phyloP scores from a whole-genome alignment of 2,329 filamentous ascomycete genomes.

The Rhynchosporium secalis region DNA sequence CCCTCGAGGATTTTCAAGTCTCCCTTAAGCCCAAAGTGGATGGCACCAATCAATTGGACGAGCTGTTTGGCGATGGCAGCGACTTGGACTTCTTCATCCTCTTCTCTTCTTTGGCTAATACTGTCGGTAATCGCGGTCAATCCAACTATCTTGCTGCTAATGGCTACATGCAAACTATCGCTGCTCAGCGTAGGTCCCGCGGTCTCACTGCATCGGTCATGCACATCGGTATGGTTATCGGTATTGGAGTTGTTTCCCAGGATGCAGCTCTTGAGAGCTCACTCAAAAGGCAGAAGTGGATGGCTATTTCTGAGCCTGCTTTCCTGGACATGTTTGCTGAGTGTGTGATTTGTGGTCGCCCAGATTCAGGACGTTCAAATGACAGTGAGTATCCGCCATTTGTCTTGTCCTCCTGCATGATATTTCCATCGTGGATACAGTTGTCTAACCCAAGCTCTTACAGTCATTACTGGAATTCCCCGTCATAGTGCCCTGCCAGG shows the following conservation, averaged over 20 bases:
- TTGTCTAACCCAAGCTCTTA: background rate
- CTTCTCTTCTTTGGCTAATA: constrained; percentile 39
- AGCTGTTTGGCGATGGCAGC: constrained; percentile 34
- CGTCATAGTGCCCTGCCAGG: constrained; percentile 18
- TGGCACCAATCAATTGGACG: constrained; percentile 40
- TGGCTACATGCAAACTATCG: constrained; percentile 39
- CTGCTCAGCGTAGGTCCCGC: constrained; percentile 42
- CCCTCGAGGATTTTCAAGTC: constrained; percentile 31
- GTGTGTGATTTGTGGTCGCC: constrained; percentile 18
- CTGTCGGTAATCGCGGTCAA: constrained; percentile 43
- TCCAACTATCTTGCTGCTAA: constrained; percentile 50
- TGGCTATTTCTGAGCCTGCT: constrained; percentile 22
- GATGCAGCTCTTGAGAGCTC: constrained; percentile 20
- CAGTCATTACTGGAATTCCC: constrained; percentile 19
- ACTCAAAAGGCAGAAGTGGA: constrained; percentile 21
- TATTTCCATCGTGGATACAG: background rate
- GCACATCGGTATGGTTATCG: constrained; percentile 52
- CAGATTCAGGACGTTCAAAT: constrained; percentile 18
- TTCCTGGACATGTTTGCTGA: constrained; percentile 24
- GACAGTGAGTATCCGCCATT: constrained; percentile 1
- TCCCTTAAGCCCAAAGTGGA: constrained; percentile 42
- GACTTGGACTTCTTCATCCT: constrained; percentile 44
- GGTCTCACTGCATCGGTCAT: constrained; percentile 50
- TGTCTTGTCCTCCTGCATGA: background rate
- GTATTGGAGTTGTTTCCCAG: constrained; percentile 42